Evolutionary conservation across 2,329 filamentous ascomycete species (phyloP).

Genomic region (Sclerotinia glacialis): DNA sequence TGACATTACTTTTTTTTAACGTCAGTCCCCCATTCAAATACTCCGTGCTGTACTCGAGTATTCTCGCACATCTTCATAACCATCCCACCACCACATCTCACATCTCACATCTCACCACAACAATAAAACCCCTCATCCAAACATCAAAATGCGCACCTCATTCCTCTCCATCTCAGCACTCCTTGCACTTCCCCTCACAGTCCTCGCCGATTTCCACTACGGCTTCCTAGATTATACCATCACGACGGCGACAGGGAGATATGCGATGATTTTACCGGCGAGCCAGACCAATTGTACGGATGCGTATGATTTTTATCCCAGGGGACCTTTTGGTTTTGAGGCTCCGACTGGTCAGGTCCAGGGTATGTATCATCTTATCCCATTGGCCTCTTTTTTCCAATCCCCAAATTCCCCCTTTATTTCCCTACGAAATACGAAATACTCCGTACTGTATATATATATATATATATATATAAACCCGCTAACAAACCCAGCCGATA

Average conservation of each 20-base stretch:
- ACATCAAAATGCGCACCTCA: slow-evolving; percentile 1
- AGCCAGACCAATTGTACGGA: not conserved
- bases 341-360: not conserved
- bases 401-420: not conserved
- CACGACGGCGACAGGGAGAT: slow-evolving; percentile 1
- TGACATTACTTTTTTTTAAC: too few relatives aligned
- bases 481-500: not conserved
- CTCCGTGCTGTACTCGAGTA: too few relatives aligned
- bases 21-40: too few relatives aligned
- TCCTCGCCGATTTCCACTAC: slow-evolving; percentile 13
- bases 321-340: slow-evolving; percentile 7
- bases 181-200: not conserved
- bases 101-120: not conserved
- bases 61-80: not conserved
- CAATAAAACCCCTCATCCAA: not conserved
- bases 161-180: not conserved
- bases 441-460: too few relatives aligned
- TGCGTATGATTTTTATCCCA: slow-evolving; percentile 11
- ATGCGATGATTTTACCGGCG: slow-evolving; percentile 14
- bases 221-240: slow-evolving; percentile 2
- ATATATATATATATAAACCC: too few relatives aligned
- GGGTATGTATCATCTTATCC: too few relatives aligned
- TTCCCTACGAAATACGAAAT: not conserved
- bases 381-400: too few relatives aligned
- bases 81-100: not conserved